A percentile compares a stretch with the other conserved stretches of the same genome.
phyloP scores from a whole-genome alignment of 805 yeast species.

The Tetrapisispora arboricola region DNA sequence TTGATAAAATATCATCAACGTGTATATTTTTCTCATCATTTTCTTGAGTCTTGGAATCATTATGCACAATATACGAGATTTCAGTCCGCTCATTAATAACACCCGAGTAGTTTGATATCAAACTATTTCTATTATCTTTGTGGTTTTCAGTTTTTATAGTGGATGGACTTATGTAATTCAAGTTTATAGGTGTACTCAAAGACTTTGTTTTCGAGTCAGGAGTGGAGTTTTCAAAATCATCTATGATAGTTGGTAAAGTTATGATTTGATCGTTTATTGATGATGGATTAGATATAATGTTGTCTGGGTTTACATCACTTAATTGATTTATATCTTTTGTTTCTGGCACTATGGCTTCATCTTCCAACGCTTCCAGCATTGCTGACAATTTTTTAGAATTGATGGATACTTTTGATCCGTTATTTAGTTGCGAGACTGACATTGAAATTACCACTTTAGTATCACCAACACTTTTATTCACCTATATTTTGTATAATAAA shows the following conservation, averaged over 20 bases:
- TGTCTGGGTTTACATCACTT: background rate
- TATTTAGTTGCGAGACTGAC: conserved; percentile 3
- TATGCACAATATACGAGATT: conserved; percentile 21
- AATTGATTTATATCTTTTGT: background rate
- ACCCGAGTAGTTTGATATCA: conserved; percentile 26
- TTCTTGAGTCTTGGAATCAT: conserved; percentile 5
- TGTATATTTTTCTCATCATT: conserved; percentile 1
- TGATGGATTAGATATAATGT: no score
- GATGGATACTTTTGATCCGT: conserved; percentile 11
- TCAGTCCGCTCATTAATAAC: conserved; percentile 26
- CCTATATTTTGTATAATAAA: no score
- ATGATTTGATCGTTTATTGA: no score
- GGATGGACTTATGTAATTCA: background rate
- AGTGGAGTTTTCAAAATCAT: background rate
- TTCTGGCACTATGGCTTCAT: conserved; percentile 9
- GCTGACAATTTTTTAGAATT: conserved; percentile 22
- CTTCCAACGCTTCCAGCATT: conserved; percentile 21
- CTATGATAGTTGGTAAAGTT: no score
- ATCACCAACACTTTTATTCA: no score
- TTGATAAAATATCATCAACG: background rate
- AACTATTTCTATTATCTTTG: conserved; percentile 8
- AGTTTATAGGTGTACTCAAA: background rate
- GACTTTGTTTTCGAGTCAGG: background rate
- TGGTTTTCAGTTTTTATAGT: background rate
- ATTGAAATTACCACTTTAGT: background rate